Percentiles rank a stretch among this genome's conserved stretches.
Evolutionary conservation across 139 green algal species (phyloP).

Genomic region (Coelastrella sp.): DNA sequence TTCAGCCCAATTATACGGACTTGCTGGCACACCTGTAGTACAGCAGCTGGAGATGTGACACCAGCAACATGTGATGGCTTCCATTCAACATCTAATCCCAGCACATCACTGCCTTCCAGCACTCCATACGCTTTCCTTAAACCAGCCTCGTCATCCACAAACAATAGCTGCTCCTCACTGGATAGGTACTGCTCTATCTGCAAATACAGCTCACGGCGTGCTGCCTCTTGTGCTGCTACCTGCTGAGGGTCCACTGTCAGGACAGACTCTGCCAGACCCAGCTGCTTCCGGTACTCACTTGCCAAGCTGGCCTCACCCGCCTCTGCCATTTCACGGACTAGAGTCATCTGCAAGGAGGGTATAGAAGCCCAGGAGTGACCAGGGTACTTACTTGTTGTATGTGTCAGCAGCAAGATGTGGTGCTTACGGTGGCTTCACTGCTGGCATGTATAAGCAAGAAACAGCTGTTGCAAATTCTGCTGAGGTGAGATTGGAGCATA

Average conservation of each 20-base stretch:
- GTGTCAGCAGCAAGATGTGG: not conserved
- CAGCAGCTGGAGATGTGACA: constrained; percentile 17
- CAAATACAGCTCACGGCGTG: constrained; percentile 54
- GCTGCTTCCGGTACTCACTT: constrained; percentile 59
- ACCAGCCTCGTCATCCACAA: constrained; percentile 28
- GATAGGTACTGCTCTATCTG: constrained; percentile 59
- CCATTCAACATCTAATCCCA: constrained; percentile 86
- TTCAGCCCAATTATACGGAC: not conserved
- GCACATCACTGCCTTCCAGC: constrained; percentile 41
- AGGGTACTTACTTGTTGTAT: not conserved
- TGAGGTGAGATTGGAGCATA: too few species aligned
- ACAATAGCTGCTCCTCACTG: not conserved
- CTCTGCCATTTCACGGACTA: constrained; percentile 59
- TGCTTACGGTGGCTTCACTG: not conserved
- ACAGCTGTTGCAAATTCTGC: too few species aligned
- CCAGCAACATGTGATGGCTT: constrained; percentile 51
- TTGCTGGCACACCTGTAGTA: constrained; percentile 54
- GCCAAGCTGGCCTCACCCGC: constrained; percentile 61
- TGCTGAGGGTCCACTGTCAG: constrained; percentile 45
- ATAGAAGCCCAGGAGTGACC: not conserved
- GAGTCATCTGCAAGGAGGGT: constrained; percentile 15
- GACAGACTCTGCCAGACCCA: constrained; percentile 47
- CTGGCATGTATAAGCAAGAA: too few species aligned
- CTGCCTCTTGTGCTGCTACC: constrained; percentile 57
- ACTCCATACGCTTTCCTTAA: constrained; percentile 28